Percentiles rank a stretch among this genome's conserved stretches.
Evolutionary conservation across 2,329 filamentous ascomycete species (phyloP).

Genomic region (Ceratocystis diversiconidia): DNA sequence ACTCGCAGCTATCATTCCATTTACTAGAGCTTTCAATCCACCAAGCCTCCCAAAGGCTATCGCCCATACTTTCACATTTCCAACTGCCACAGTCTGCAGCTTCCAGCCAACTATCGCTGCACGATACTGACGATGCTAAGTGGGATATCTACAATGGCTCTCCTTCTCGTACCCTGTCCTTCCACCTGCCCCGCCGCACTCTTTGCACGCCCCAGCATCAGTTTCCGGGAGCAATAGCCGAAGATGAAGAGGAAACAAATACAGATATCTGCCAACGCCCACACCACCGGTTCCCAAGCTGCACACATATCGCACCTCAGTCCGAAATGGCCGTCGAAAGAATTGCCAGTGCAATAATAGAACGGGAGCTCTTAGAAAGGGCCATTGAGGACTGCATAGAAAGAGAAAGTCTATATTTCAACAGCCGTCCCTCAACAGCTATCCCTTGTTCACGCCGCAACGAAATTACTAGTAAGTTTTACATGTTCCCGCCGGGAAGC

Average conservation of each 20-base stretch:
- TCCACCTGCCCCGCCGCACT: conserved; percentile 37
- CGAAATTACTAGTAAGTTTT: conserved; percentile 22
- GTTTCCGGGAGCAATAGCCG: not conserved
- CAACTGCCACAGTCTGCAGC: conserved; percentile 23
- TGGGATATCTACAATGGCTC: conserved; percentile 6
- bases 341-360: conserved; percentile 42
- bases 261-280: conserved; percentile 26
- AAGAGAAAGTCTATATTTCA: conserved; percentile 43
- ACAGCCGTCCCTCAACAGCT: conserved; percentile 39
- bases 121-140: conserved; percentile 7
- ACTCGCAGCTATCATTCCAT: conserved; percentile 31
- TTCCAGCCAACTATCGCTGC: conserved; percentile 9
- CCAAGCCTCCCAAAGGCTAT: conserved; percentile 32
- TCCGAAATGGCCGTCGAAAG: conserved; percentile 40
- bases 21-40: conserved; percentile 43
- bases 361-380: conserved; percentile 43
- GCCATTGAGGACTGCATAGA: conserved; percentile 47
- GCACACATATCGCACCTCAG: conserved; percentile 33
- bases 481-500: not conserved
- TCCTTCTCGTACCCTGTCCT: conserved; percentile 31
- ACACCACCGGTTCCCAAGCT: conserved; percentile 28
- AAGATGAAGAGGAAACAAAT: not conserved
- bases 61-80: conserved; percentile 42
- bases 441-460: conserved; percentile 27
- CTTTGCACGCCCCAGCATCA: conserved; percentile 20